Evolutionary conservation across 495 filamentous ascomycete species (phyloP).

Genomic region (Penicillium lividum): DNA sequence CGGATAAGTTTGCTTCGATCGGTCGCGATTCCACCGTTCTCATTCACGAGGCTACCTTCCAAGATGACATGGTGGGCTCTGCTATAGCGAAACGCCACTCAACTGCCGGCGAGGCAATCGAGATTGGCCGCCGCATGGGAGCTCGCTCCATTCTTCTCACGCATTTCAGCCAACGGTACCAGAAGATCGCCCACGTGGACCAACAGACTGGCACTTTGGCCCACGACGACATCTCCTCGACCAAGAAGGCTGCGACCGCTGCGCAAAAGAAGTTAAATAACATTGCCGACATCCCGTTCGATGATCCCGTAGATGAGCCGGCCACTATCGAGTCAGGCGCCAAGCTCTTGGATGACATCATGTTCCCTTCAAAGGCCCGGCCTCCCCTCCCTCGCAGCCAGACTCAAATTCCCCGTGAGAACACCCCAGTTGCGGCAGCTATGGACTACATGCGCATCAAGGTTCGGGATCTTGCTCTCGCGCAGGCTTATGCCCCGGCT

Average conservation of each 20-base stretch:
- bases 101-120: conserved; percentile 81
- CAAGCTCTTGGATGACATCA: conserved; percentile 25
- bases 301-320: conserved; percentile 28
- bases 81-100: conserved; percentile 88
- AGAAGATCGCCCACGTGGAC: conserved; percentile 59
- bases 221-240: conserved; percentile 12
- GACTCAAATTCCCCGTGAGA: conserved; percentile 8
- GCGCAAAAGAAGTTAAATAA: conserved; percentile 10
- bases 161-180: conserved; percentile 95
- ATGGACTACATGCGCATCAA: conserved; percentile 89
- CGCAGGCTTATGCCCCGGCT: conserved; percentile 73
- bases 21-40: conserved; percentile 76
- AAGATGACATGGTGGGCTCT: conserved; percentile 74
- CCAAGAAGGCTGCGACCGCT: conserved; percentile 24
- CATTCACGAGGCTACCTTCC: conserved; percentile 95
- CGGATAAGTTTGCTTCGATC: conserved; percentile 63
- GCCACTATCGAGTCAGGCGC: conserved; percentile 8
- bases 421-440: conserved; percentile 65
- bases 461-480: conserved; percentile 74
- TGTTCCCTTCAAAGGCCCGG: conserved; percentile 11
- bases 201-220: conserved; percentile 15
- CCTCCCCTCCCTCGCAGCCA: conserved; percentile 11
- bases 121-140: conserved; percentile 72
- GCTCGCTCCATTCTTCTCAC: conserved; percentile 78
- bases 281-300: conserved; percentile 34